Conservation (phyloP, 176 grass and related monocot genomes). For the Paspalum vaginatum region DNA sequence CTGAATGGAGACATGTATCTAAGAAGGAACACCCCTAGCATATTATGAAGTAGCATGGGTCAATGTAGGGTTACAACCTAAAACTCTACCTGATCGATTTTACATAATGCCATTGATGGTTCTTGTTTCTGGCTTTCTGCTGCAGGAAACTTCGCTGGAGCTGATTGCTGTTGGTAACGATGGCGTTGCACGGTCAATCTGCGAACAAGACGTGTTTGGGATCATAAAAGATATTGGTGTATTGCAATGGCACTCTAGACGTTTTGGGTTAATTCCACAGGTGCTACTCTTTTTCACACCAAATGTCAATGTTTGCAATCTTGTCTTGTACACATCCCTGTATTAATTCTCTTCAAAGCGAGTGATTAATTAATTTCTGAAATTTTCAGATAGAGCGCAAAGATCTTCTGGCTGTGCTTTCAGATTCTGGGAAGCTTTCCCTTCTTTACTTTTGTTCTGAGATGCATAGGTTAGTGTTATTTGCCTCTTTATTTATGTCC, state of each 20-base stretch:
- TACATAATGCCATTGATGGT: slow-evolving; percentile 14
- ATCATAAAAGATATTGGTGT: slow-evolving; percentile 93
- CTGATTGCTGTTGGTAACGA: slow-evolving; percentile 76
- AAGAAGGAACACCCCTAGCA: not conserved
- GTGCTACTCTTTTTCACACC: slow-evolving; percentile 42
- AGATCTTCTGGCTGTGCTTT: slow-evolving; percentile 89
- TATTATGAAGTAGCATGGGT: not conserved
- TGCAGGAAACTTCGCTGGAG: slow-evolving; percentile 92
- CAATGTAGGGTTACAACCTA: slow-evolving; percentile 20
- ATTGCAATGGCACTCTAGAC: slow-evolving; percentile 65
- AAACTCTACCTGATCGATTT: slow-evolving; percentile 13
- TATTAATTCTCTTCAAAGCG: not conserved
- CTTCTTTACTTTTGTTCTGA: slow-evolving; percentile 83
- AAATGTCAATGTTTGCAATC: slow-evolving; percentile 10
- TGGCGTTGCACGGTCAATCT: slow-evolving; percentile 84
- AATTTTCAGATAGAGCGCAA: slow-evolving; percentile 72
- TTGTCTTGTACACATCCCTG: not conserved
- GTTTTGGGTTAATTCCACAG: slow-evolving; percentile 49
- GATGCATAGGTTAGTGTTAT: slow-evolving; percentile 86
- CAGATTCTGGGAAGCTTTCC: slow-evolving; percentile 97
- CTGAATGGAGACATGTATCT: not conserved
- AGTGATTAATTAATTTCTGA: slow-evolving; percentile 25
- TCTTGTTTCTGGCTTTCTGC: slow-evolving; percentile 23
- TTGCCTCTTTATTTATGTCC: slow-evolving; percentile 16
- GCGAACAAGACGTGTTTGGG: slow-evolving; percentile 87